These are phyloP conservation scores for Xylaria nigripes DNA, from an alignment of 495 filamentous ascomycete genomes.

Conservation along the genomic window DNA sequence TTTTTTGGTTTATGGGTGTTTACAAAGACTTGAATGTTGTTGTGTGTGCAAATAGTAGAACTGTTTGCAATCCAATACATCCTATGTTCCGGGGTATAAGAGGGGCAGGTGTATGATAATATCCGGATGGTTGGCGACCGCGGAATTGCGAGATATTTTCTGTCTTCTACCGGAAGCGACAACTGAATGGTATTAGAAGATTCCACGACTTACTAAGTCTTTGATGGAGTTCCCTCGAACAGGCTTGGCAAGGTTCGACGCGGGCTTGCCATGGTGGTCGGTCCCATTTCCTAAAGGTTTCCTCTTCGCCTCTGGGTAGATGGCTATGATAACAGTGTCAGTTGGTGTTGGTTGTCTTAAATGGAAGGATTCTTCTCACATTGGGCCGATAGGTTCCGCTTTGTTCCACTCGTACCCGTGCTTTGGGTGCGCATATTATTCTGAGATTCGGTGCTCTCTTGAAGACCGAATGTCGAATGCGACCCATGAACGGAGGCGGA, in stretches of 20 bases:
- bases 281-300: conserved; percentile 52
- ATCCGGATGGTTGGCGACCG: too few relatives aligned
- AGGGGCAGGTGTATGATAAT: neutral
- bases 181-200: neutral
- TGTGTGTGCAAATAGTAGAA: neutral
- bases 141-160: too few relatives aligned
- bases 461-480: conserved; percentile 16
- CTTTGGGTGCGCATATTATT: conserved; percentile 57
- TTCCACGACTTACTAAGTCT: conserved; percentile 17
- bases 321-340: conserved; percentile 16
- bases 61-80: neutral
- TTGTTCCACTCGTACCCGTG: conserved; percentile 31
- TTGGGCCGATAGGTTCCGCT: conserved; percentile 29
- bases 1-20: neutral
- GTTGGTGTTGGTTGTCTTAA: neutral
- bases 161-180: neutral
- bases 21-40: neutral
- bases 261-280: conserved; percentile 33
- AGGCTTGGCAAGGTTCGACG: conserved; percentile 10
- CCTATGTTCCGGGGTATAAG: neutral
- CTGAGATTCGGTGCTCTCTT: conserved; percentile 49
- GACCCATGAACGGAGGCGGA: conserved; percentile 7
- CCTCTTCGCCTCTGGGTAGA: conserved; percentile 47
- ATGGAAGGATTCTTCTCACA: conserved; percentile 23
- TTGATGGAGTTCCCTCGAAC: conserved; percentile 16